Base-by-base conservation (phyloP, 2,329 filamentous ascomycete species). In the Trichophyton verrucosum region DNA sequence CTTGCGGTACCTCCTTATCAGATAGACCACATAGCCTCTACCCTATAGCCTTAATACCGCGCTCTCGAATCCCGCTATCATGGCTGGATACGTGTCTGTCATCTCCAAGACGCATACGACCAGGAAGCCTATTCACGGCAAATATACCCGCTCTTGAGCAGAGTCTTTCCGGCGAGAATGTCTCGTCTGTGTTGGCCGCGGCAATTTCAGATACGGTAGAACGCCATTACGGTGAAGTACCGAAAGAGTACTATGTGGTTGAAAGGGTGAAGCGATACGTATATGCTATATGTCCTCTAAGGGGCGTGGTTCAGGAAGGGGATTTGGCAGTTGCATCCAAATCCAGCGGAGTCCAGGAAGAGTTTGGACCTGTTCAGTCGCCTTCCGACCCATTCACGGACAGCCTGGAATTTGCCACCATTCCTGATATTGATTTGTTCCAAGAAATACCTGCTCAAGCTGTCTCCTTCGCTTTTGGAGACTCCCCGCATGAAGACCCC, bases 181-280 rank as follows among this genome's bases (percentile, higher is more conserved):
- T 72, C 57, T 68, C 70, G 4, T 63, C 65, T 3, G 72, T 75
- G 9, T 65, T 77, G 5, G 69, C 68, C 4, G 70, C 71, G 11
- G 69, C 73, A 27, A 64, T 72, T 27, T 44, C 65, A 3, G 20
- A 13, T 49, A 36, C 22, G 11, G 22, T 33, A 3, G 33, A 8
- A 8, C 33, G 46, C 30, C 53, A 20, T 22, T 9, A 13, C 30
- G 44, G 11, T 27, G 51, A 20, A 24, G 11, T 3, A 15, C 7
- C 15, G 13, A 36, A 69, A 58, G 68, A 68, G 2, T 61, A 76
- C 3, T 76, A 73, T 61, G 68, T 72, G 27, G 66, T 76, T 7
- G 75, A 77, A 61, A 63, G 71, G 17, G 73, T 76, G 15, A 76
- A 75, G 60, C 64, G 60, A 49, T 70, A 70, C 1, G 68, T 76